Conservation (phyloP, 1,139 yeast species). For the Pichiaceae sp. region DNA sequence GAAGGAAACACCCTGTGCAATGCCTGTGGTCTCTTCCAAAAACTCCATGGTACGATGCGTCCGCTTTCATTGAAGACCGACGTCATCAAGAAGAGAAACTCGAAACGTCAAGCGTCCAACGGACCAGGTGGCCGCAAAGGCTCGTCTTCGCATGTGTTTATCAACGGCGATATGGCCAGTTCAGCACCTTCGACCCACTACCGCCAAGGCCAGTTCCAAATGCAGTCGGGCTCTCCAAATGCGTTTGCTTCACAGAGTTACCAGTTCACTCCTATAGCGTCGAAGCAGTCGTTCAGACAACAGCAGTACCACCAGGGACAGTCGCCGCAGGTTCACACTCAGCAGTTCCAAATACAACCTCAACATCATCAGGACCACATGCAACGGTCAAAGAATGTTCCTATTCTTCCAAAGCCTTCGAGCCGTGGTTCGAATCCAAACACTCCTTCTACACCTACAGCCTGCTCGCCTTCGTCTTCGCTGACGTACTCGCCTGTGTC, state of each 20-base stretch:
- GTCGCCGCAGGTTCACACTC: constrained; percentile 1
- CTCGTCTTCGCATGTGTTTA: not conserved
- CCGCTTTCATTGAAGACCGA: constrained; percentile 51
- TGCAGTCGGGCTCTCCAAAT: not conserved
- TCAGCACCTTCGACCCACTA: not conserved
- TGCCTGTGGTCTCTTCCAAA: constrained; percentile 52
- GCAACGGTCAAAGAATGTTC: constrained; percentile 21
- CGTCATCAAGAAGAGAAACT: constrained; percentile 46
- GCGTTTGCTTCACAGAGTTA: constrained; percentile 13
- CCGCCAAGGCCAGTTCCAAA: not conserved
- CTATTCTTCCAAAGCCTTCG: constrained; percentile 25
- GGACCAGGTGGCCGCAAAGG: constrained; percentile 1
- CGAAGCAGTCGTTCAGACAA: constrained; percentile 4
- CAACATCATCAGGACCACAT: constrained; percentile 1
- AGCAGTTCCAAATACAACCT: constrained; percentile 4
- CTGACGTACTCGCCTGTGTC: constrained; percentile 7
- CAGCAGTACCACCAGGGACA: constrained; percentile 2
- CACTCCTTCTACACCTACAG: constrained; percentile 15
- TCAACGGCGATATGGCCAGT: not conserved
- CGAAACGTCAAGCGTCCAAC: constrained; percentile 25
- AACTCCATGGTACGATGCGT: constrained; percentile 50
- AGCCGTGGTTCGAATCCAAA: constrained; percentile 11
- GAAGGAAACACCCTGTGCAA: constrained; percentile 50
- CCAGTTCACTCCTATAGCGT: constrained; percentile 4
- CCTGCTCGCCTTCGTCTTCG: constrained; percentile 10